A percentile compares a stretch with the other conserved stretches of the same genome.
These are phyloP conservation scores for Paxillus ammoniavirescens DNA, from an alignment of 768 basidiomycete species.

Conservation along the genomic window DNA sequence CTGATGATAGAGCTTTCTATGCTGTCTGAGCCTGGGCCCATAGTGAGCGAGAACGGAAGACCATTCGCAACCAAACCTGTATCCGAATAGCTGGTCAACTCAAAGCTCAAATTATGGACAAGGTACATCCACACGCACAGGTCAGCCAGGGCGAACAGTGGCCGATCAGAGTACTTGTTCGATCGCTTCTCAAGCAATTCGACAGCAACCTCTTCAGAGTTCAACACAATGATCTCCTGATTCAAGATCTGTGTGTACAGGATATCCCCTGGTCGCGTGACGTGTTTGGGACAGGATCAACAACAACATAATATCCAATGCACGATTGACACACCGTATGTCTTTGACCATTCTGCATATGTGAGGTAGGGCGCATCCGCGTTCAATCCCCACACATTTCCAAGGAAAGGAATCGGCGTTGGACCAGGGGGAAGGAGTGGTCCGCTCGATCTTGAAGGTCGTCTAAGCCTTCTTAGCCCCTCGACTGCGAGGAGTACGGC, in stretches of 20 bases:
- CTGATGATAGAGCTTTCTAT: too few relatives aligned
- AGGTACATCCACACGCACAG: too few relatives aligned
- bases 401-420: conserved; percentile 10
- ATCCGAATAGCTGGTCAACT: too few relatives aligned
- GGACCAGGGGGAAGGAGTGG: conserved; percentile 20
- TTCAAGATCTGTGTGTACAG: too few relatives aligned
- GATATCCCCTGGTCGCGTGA: conserved; percentile 30
- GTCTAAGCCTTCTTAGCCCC: not conserved
- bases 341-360: conserved; percentile 20
- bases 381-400: conserved; percentile 13
- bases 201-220: conserved; percentile 33
- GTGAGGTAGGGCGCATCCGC: conserved; percentile 9
- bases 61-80: too few relatives aligned
- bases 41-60: too few relatives aligned
- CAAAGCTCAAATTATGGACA: too few relatives aligned
- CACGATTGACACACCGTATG: conserved; percentile 8
- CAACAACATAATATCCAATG: too few relatives aligned
- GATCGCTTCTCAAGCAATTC: conserved; percentile 45
- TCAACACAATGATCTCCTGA: conserved; percentile 48
- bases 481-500: not conserved
- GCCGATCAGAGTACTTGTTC: conserved; percentile 43
- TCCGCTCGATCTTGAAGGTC: not conserved
- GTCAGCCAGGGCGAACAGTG: not conserved
- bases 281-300: too few relatives aligned
- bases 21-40: too few relatives aligned